phyloP scores from a whole-genome alignment of 2,329 filamentous ascomycete genomes.

The Ceratocystis eucalypticola region DNA sequence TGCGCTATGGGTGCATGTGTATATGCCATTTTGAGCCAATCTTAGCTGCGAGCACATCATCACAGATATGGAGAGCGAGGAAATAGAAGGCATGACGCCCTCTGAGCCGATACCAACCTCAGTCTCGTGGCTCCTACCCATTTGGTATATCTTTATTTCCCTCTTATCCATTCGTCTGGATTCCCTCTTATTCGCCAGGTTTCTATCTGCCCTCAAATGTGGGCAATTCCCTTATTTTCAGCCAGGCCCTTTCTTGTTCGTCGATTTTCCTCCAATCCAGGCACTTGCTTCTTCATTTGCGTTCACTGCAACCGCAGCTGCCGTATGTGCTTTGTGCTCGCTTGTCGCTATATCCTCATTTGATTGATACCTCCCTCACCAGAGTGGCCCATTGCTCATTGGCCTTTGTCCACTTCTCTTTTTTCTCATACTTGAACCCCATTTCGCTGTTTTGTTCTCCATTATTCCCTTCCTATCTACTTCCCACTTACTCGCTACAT shows the following conservation, averaged over 20 bases:
- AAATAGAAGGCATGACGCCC: not conserved
- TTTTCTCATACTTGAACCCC: not conserved
- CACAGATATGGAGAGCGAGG: not conserved
- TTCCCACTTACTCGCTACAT: not conserved
- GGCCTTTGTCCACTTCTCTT: not conserved
- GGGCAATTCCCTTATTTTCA: not conserved
- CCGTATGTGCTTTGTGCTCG: not conserved
- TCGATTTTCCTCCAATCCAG: not conserved
- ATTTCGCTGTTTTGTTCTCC: not conserved
- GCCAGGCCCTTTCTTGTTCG: not conserved
- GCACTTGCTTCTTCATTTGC: not conserved
- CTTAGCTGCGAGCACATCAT: constrained; percentile 6
- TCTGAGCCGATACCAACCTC: not conserved
- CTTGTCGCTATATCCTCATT: not conserved
- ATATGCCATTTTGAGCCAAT: constrained; percentile 6
- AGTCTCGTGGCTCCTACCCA: not conserved
- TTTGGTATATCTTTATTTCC: not conserved
- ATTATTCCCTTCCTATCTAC: not conserved
- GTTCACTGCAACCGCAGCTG: not conserved
- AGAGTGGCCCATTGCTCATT: not conserved
- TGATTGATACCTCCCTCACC: not conserved
- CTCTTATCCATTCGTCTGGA: not conserved
- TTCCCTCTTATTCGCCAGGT: not conserved
- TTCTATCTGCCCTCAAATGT: constrained; percentile 1
- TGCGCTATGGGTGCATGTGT: not conserved